Conservation (phyloP, 176 grass and related monocot genomes). For the Canna indica region DNA sequence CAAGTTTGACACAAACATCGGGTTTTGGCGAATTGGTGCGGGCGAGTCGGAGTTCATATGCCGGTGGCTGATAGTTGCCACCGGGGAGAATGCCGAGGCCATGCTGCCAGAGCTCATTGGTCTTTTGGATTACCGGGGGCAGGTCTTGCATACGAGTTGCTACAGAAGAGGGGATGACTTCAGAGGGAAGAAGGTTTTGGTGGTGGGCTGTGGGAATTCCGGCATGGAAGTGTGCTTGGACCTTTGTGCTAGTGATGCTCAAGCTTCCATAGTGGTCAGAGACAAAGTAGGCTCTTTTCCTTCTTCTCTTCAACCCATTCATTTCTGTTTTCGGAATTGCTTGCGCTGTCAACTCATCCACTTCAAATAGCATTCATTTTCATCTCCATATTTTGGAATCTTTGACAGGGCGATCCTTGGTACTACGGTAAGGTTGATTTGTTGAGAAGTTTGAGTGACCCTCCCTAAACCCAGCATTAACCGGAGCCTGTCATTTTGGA, state of each 20-base stretch:
- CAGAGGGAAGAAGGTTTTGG: slow-evolving; percentile 61
- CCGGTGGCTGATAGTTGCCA: slow-evolving; percentile 71
- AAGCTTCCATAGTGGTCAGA: slow-evolving; percentile 69
- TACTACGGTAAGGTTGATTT: no score
- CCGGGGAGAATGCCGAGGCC: slow-evolving; percentile 72
- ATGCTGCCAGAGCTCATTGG: slow-evolving; percentile 38
- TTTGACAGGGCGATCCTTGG: no score
- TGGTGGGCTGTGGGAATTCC: slow-evolving; percentile 85
- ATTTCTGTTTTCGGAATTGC: slow-evolving; percentile 8
- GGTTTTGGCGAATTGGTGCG: slow-evolving; percentile 50
- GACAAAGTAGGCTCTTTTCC: slow-evolving; percentile 44
- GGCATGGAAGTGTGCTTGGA: slow-evolving; percentile 97
- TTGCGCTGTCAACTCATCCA: no score
- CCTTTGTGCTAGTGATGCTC: slow-evolving; percentile 67
- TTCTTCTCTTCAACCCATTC: not conserved
- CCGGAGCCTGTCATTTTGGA: no score
- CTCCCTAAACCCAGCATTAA: no score
- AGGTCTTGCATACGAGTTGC: slow-evolving; percentile 53
- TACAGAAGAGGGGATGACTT: slow-evolving; percentile 64
- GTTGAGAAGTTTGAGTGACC: no score
- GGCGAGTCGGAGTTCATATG: slow-evolving; percentile 47
- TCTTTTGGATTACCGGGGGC: slow-evolving; percentile 27
- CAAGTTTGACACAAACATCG: slow-evolving; percentile 38
- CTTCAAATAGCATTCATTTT: no score
- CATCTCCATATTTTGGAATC: no score